A percentile compares a stretch with the other conserved stretches of the same genome.
phyloP scores from a whole-genome alignment of 306 rosid species.

The Malus asiatica region DNA sequence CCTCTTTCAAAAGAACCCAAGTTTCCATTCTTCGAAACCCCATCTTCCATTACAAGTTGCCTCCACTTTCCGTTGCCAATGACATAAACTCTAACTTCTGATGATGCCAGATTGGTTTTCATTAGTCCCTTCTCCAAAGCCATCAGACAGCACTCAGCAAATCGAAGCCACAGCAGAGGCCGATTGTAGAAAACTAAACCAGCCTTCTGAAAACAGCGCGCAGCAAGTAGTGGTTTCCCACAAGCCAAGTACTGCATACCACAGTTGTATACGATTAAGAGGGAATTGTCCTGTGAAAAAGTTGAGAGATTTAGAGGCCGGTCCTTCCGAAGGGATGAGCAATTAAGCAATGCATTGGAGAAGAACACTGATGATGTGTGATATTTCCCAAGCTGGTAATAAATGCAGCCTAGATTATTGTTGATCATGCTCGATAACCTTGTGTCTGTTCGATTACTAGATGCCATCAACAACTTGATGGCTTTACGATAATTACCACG shows the following conservation, averaged over 20 bases:
- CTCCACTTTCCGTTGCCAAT: slow-evolving; percentile 94
- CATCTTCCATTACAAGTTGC: slow-evolving; percentile 69
- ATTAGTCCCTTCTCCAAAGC: slow-evolving; percentile 74
- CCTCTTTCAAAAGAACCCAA: slow-evolving; percentile 31
- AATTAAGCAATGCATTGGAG: slow-evolving; percentile 69
- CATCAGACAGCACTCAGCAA: slow-evolving; percentile 97
- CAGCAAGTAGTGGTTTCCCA: slow-evolving; percentile 85
- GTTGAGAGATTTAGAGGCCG: slow-evolving; percentile 57
- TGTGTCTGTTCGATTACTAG: slow-evolving; percentile 66
- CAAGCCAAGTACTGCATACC: slow-evolving; percentile 89
- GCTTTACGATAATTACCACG: slow-evolving; percentile 98
- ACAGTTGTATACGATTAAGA: slow-evolving; percentile 69
- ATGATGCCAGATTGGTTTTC: slow-evolving; percentile 30
- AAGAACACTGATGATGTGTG: slow-evolving; percentile 81
- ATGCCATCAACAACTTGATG: slow-evolving; percentile 86
- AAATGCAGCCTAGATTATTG: slow-evolving; percentile 95
- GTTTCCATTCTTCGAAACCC: slow-evolving; percentile 46
- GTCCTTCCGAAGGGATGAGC: slow-evolving; percentile 77
- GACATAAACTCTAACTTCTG: slow-evolving; percentile 62
- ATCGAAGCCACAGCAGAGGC: slow-evolving; percentile 94
- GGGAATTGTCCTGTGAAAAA: slow-evolving; percentile 80
- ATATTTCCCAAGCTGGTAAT: slow-evolving; percentile 88
- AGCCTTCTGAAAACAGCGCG: slow-evolving; percentile 89
- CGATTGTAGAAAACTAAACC: slow-evolving; percentile 72
- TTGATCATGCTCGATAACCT: slow-evolving; percentile 68